Conservation (phyloP, 352 stramenopile genomes). For the Lagenidium giganteum region DNA sequence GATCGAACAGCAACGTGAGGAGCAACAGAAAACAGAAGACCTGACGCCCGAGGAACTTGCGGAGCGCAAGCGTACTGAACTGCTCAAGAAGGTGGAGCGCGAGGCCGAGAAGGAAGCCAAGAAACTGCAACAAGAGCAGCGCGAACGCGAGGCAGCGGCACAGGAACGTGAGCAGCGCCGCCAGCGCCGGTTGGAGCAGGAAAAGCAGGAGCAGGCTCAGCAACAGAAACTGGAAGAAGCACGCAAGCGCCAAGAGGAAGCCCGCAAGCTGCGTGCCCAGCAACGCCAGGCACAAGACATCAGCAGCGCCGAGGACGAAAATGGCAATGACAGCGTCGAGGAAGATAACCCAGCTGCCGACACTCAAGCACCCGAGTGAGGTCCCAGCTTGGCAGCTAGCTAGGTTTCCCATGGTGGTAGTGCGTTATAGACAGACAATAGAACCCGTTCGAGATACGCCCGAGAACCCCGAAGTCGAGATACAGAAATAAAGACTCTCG, state of each 20-base stretch:
- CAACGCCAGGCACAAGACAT: too few species aligned
- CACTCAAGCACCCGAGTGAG: too few species aligned
- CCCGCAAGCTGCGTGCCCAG: slow-evolving; percentile 27
- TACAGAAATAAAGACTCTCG: too few species aligned
- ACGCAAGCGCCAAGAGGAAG: slow-evolving; percentile 36
- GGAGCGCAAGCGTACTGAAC: slow-evolving; percentile 43
- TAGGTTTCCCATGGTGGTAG: too few species aligned
- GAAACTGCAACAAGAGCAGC: slow-evolving; percentile 28
- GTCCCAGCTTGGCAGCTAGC: too few species aligned
- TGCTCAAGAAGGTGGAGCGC: slow-evolving; percentile 42
- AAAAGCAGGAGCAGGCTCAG: slow-evolving; percentile 27
- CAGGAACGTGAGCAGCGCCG: slow-evolving; percentile 36
- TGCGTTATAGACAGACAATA: too few species aligned
- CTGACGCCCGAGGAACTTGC: slow-evolving; percentile 43
- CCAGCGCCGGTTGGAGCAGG: slow-evolving; percentile 40
- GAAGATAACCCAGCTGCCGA: too few species aligned
- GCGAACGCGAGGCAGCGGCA: slow-evolving; percentile 32
- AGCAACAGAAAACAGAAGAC: slow-evolving; percentile 35
- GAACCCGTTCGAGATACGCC: too few species aligned
- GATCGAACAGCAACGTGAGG: slow-evolving; percentile 49
- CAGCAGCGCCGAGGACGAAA: too few species aligned
- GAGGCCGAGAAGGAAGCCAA: slow-evolving; percentile 39
- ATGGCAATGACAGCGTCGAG: too few species aligned
- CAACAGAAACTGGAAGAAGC: slow-evolving; percentile 19
- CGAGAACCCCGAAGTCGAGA: too few species aligned